phyloP scores from a whole-genome alignment of 2,329 filamentous ascomycete species.

The Corynespora cassiicola region DNA sequence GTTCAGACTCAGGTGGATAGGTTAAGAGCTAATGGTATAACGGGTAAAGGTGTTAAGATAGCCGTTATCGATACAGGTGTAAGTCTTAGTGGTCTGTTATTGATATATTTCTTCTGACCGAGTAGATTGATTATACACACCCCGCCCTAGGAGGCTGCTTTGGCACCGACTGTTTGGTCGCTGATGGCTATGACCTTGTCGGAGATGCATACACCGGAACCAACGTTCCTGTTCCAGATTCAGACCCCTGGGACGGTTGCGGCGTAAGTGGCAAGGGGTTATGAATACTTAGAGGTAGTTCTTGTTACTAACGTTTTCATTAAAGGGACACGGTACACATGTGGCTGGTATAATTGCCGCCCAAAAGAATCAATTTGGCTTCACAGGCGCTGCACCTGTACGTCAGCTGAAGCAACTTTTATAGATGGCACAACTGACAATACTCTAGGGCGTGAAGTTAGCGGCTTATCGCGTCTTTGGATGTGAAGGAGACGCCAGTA shows the following conservation, averaged over 20 bases:
- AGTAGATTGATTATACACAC: slow-evolving; percentile 64
- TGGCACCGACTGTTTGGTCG: slow-evolving; percentile 64
- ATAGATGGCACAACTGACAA: slow-evolving; percentile 17
- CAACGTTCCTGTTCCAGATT: slow-evolving; percentile 53
- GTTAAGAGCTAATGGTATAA: slow-evolving; percentile 53
- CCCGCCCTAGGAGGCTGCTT: slow-evolving; percentile 70
- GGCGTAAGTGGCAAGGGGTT: no score
- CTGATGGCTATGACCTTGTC: slow-evolving; percentile 64
- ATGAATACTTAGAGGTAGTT: no score
- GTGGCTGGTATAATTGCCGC: slow-evolving; percentile 67
- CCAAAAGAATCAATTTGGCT: slow-evolving; percentile 44
- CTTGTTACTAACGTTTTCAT: no score
- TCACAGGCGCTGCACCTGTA: slow-evolving; percentile 26
- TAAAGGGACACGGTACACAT: slow-evolving; percentile 66
- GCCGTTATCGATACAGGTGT: slow-evolving; percentile 51
- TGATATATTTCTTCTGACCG: neutral
- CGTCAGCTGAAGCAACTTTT: no score
- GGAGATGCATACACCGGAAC: slow-evolving; percentile 55
- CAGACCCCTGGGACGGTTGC: slow-evolving; percentile 59
- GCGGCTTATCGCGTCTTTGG: slow-evolving; percentile 66
- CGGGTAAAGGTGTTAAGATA: slow-evolving; percentile 54
- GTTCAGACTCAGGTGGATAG: slow-evolving; percentile 42
- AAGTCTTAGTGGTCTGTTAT: neutral
- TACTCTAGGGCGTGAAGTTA: slow-evolving; percentile 54
- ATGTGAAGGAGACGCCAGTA: slow-evolving; percentile 57